Conservation (phyloP, 2,329 filamentous ascomycete species). For the Rhexocercosporidium sp. region DNA sequence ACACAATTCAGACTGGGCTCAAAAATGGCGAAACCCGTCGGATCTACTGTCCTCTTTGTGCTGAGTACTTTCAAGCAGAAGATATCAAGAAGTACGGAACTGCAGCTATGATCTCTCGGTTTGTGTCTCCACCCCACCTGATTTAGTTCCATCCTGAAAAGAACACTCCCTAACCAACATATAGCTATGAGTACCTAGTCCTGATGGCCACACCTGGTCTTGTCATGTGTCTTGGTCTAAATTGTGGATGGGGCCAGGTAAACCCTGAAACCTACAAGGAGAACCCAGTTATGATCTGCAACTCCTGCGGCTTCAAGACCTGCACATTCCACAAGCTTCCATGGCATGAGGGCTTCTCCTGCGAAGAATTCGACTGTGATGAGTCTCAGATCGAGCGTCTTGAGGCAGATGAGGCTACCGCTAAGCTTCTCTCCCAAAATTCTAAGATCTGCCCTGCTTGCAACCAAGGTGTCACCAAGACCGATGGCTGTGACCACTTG, state of each 20-base stretch:
- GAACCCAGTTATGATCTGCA: conserved; percentile 32
- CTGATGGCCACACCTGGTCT: conserved; percentile 19
- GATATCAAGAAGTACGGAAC: conserved; percentile 27
- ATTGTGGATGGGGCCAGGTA: conserved; percentile 29
- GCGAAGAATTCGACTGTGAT: conserved; percentile 33
- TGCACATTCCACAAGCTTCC: conserved; percentile 34
- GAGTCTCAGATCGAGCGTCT: conserved; percentile 34
- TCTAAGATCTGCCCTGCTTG: conserved; percentile 33
- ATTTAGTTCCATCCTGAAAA: background rate
- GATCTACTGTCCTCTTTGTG: conserved; percentile 25
- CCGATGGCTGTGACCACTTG: conserved; percentile 35
- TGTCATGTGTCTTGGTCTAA: conserved; percentile 30
- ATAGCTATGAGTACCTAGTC: conserved; percentile 29
- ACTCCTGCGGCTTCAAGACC: conserved; percentile 29
- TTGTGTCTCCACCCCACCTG: background rate
- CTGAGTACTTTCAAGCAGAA: conserved; percentile 15
- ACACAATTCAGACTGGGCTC: conserved; percentile 14
- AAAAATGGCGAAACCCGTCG: conserved; percentile 16
- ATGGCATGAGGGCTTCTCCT: conserved; percentile 34
- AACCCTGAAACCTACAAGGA: conserved; percentile 19
- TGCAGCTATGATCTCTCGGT: conserved; percentile 21
- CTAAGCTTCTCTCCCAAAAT: conserved; percentile 29
- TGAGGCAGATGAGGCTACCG: conserved; percentile 35
- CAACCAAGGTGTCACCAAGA: conserved; percentile 28
- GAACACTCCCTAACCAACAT: background rate